These are phyloP conservation scores for Vinca minor DNA, from an alignment of 257 asterid genomes.

Conservation along the genomic window DNA sequence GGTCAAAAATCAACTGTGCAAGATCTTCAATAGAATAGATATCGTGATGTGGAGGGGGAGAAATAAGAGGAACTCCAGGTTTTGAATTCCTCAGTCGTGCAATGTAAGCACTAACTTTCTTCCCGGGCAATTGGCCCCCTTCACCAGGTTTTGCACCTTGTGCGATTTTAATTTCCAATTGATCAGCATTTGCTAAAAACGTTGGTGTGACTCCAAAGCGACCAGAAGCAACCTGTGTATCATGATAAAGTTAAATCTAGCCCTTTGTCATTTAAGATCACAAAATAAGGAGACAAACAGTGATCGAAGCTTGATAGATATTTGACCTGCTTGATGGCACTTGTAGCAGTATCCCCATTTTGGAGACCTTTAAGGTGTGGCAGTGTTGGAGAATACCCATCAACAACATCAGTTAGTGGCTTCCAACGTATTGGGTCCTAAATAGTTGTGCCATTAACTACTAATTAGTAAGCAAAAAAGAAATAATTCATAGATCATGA, in stretches of 20 bases:
- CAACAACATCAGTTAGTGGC: conserved; percentile 91
- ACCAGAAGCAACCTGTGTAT: conserved; percentile 91
- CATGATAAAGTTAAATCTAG: conserved; percentile 4
- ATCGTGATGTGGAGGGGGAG: conserved; percentile 99
- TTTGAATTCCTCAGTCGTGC: conserved; percentile 94
- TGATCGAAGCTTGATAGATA: neutral
- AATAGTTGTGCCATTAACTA: conserved; percentile 20
- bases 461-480: conserved; percentile 11
- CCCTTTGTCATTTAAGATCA: neutral
- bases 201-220: conserved; percentile 99
- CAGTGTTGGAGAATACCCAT: conserved; percentile 93
- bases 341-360: conserved; percentile 97
- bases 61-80: conserved; percentile 99
- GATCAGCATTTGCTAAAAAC: conserved; percentile 93
- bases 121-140: conserved; percentile 99
- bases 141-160: conserved; percentile 99
- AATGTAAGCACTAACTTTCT: conserved; percentile 96
- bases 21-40: conserved; percentile 99
- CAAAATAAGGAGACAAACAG: neutral
- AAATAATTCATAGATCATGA: neutral
- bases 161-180: conserved; percentile 90
- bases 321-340: conserved; percentile 92
- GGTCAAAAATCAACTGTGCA: conserved; percentile 95
- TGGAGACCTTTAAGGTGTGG: conserved; percentile 99
- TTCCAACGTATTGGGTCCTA: conserved; percentile 99